Base-by-base conservation (phyloP, 495 filamentous ascomycete genomes). In the Penicillium coffeae region DNA sequence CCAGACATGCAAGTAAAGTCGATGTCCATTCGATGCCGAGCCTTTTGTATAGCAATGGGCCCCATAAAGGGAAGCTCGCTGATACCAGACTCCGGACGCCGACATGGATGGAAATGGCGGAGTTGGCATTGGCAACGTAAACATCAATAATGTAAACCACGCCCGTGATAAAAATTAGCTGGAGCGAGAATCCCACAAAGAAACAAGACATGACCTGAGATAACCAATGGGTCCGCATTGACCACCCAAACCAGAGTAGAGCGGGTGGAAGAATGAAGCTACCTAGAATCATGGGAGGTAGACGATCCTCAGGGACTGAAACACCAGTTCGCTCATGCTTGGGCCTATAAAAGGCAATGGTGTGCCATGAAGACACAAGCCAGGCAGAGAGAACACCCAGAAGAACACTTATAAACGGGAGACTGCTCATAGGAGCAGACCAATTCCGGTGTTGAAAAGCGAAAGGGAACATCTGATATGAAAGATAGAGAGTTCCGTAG, bases 201-300 rank as follows among this genome's bases (percentile, higher is more conserved):
- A 47, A 6, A 66, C 66, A 1, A 67, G 60, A 15, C 9, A 77
- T 45, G 21, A 72, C 60, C 21, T 66, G 67, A 4, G 63, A 51
- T 4, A 61, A 42, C 70, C 70, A 74, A n/a, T 36, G 48, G 19
- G 66, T 69, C 6, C 44, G 16, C 0, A 66, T 62, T 2, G 78
- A 79, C 79, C 79, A 84, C 3, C 66, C 79, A 50, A 78, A 80
- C 68, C 76, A 78, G 58, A 83, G 81, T 12, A 80, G 60, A 0
- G 78, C 78, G 15, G 69, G 62, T 1, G 79, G 79, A 2, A 82
- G 55, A 18, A 79, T 44, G 13, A 71, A 40, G 0, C 63, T 70
- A 0, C 80, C 81, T 8, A 74, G 35, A 27, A 82, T 71, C 63
- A 81, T 76, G 1, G 70, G 68, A 4, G 71, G 59, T 0, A 85